These are phyloP conservation scores for Mortierella sp. DNA, from an alignment of 371 early-diverging fungal genomes.

Conservation along the genomic window DNA sequence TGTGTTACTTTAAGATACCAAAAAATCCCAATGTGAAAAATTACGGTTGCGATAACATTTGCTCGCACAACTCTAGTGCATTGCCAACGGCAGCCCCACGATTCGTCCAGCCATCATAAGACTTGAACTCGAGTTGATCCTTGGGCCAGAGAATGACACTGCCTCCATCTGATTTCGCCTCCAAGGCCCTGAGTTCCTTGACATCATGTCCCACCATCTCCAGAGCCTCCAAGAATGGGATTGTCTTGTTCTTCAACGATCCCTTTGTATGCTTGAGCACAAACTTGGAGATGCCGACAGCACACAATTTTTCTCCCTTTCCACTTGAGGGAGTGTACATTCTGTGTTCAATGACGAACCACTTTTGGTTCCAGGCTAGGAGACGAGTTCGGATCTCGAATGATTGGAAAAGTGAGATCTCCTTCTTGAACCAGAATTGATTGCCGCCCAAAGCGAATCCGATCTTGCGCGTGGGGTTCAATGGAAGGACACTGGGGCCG, in stretches of 20 bases:
- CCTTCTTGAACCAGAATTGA: constrained; percentile 55
- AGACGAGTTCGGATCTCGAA: constrained; percentile 54
- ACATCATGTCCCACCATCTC: constrained; percentile 57
- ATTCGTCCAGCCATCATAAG: constrained; percentile 50
- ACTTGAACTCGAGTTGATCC: constrained; percentile 44
- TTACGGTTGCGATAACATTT: constrained; percentile 24
- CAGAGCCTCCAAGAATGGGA: constrained; percentile 55
- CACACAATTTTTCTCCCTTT: constrained; percentile 31
- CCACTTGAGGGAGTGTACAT: constrained; percentile 35
- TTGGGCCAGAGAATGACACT: constrained; percentile 53
- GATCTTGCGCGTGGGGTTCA: constrained; percentile 49
- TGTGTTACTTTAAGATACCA: background rate
- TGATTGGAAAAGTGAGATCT: constrained; percentile 54
- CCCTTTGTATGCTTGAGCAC: constrained; percentile 49
- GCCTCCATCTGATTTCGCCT: constrained; percentile 36
- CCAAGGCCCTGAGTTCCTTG: constrained; percentile 32
- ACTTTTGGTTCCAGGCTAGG: constrained; percentile 54
- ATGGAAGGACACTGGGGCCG: constrained; percentile 49
- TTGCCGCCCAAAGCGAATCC: constrained; percentile 51
- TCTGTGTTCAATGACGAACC: constrained; percentile 54
- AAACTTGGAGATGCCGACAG: constrained; percentile 55
- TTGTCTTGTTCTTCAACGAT: constrained; percentile 56
- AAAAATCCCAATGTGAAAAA: background rate
- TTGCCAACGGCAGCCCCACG: constrained; percentile 51
- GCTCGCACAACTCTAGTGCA: constrained; percentile 47